Evolutionary conservation across 83 land plant species (phyloP), one percentile per base, ranked within the genome.

Genomic region (Diphasiastrum complanatum): DNA sequence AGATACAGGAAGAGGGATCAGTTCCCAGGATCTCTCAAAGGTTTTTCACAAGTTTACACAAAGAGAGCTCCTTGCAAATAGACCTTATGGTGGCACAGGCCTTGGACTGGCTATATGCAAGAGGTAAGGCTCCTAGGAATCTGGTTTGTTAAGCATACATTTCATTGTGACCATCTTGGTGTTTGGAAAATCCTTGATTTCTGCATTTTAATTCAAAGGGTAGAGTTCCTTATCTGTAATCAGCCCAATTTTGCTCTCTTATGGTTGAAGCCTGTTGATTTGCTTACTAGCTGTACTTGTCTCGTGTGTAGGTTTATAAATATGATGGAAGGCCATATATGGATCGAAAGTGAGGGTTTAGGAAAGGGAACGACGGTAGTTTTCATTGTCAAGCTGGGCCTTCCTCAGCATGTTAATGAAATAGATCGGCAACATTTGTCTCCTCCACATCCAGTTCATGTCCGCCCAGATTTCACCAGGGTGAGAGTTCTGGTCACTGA

Each of bases 251-350:
- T n/a, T n/a, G n/a, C n/a, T n/a, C n/a, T n/a, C n/a, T n/a, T n/a
- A n/a, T n/a, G n/a, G n/a, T n/a, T n/a, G n/a, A n/a, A n/a, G n/a
- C n/a, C n/a, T n/a, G n/a, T n/a, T n/a, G n/a, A n/a, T n/a, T n/a
- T n/a, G n/a, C n/a, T n/a, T n/a, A n/a, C n/a, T n/a, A n/a, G n/a
- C n/a, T n/a, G n/a, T n/a, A n/a, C n/a, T n/a, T n/a, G n/a, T n/a
- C n/a, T n/a, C n/a, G n/a, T n/a, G 61, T 47, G 25, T 86, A 90
- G 96, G 78, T 90, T 86, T 72, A 81, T 90, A 26, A 83, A 64
- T 60, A 77, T 90, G 49, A 90, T 90, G 96, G 89, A 75, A 45
- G 96, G 96, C 19, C 88, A 86, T 52, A 90, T 90, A 16, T 86
- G 96, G 96, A 68, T 90, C 33, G 96, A 90, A 41, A 90, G 96